Conservation (phyloP, 169 alveolate genomes). For the Plasmodium gallinaceum region DNA sequence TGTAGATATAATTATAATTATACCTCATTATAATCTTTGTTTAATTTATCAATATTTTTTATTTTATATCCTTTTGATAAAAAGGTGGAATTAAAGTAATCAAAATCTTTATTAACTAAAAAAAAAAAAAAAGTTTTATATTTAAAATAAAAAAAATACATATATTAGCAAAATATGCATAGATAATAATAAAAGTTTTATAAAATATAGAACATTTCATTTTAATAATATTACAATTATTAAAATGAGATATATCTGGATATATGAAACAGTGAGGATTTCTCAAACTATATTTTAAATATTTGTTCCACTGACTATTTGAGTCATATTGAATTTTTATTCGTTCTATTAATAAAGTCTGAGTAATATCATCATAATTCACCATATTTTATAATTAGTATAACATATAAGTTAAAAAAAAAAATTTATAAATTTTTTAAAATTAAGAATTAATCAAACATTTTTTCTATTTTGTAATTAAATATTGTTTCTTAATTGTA, state of each 20-base stretch:
- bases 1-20: background rate
- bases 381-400: conserved; percentile 31
- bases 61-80: conserved; percentile 46
- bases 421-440: conserved; percentile 1
- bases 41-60: conserved; percentile 18
- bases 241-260: conserved; percentile 23
- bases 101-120: conserved; percentile 48
- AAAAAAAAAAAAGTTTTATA: background rate
- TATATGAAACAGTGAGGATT: conserved; percentile 55
- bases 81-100: conserved; percentile 21
- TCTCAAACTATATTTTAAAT: conserved; percentile 63
- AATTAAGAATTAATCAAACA: background rate
- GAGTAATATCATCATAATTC: conserved; percentile 68
- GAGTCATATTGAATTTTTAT: conserved; percentile 70
- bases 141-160: background rate
- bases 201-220: background rate
- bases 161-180: background rate
- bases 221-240: conserved; percentile 10
- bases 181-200: background rate
- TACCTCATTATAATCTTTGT: conserved; percentile 33
- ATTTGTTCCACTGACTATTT: conserved; percentile 55
- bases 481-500: background rate
- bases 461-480: background rate
- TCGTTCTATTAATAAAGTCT: conserved; percentile 36
- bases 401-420: background rate